A percentile compares a stretch with the other conserved stretches of the same genome.
Conservation (phyloP, 495 filamentous ascomycete genomes). For the Lophiotrema nucula region DNA sequence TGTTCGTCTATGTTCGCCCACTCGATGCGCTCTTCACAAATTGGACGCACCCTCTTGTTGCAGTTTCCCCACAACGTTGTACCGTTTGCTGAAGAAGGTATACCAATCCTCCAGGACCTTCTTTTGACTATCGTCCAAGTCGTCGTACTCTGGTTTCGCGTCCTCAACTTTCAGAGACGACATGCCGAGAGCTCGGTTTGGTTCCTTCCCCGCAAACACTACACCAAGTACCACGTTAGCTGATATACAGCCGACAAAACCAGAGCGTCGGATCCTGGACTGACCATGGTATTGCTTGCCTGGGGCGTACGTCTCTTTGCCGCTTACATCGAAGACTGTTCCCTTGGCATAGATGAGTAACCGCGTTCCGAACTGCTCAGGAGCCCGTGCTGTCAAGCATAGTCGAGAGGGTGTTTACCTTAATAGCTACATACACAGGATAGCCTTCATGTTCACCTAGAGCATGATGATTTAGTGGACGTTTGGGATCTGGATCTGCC, state of each 20-base stretch:
- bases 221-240: constrained; percentile 1
- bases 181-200: constrained; percentile 80
- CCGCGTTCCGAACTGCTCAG: not conserved
- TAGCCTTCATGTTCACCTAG: constrained; percentile 49
- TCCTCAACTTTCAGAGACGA: constrained; percentile 87
- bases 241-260: not conserved
- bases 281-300: constrained; percentile 80
- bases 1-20: too few species aligned
- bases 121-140: constrained; percentile 85
- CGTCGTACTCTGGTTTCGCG: constrained; percentile 77
- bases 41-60: constrained; percentile 3
- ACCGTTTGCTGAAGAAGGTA: constrained; percentile 93
- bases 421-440: constrained; percentile 91
- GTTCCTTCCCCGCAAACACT: constrained; percentile 93
- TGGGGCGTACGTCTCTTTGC: constrained; percentile 81
- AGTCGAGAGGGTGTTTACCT: constrained; percentile 44
- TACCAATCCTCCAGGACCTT: constrained; percentile 83
- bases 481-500: not conserved
- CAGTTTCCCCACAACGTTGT: constrained; percentile 75
- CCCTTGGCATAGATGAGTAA: constrained; percentile 50
- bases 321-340: constrained; percentile 88
- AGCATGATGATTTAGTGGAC: not conserved
- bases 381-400: not conserved
- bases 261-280: constrained; percentile 24
- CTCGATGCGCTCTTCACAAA: too few species aligned